These are phyloP conservation scores for Pyrenula massariospora DNA, from an alignment of 495 filamentous ascomycete genomes.

Conservation along the genomic window DNA sequence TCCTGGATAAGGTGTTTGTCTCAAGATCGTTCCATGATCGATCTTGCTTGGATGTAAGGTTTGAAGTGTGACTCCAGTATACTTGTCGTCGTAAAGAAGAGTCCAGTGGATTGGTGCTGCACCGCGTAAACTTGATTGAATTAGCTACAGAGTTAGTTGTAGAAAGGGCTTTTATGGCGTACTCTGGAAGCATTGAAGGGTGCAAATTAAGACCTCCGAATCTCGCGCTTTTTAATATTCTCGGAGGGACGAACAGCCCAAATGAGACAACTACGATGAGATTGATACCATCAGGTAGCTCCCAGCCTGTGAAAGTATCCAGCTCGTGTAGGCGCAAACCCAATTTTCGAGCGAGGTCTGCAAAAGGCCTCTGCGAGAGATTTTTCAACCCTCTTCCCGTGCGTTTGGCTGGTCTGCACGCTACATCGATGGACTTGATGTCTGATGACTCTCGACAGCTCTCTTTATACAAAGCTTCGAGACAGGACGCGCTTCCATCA, in stretches of 20 bases:
- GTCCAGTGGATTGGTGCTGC: conserved; percentile 72
- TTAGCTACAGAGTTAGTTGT: background rate
- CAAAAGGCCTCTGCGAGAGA: conserved; percentile 63
- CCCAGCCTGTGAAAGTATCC: conserved; percentile 73
- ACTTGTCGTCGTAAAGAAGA: conserved; percentile 41
- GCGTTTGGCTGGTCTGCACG: conserved; percentile 66
- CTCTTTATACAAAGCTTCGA: conserved; percentile 58
- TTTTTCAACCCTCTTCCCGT: conserved; percentile 61
- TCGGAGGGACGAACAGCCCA: conserved; percentile 73
- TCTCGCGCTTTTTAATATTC: conserved; percentile 51
- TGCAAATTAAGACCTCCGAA: conserved; percentile 93
- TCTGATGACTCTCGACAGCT: conserved; percentile 35
- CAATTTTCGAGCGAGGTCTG: conserved; percentile 43
- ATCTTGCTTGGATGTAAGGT: conserved; percentile 66
- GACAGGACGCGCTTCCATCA: conserved; percentile 72
- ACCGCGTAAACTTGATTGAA: conserved; percentile 50
- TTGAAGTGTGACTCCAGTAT: conserved; percentile 70
- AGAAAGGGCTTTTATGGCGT: conserved; percentile 11
- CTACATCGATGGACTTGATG: conserved; percentile 78
- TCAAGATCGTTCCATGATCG: conserved; percentile 65
- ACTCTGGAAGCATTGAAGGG: conserved; percentile 86
- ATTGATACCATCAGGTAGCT: conserved; percentile 47
- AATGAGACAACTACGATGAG: conserved; percentile 94
- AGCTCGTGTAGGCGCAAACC: conserved; percentile 58
- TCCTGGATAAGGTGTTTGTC: conserved; percentile 48